Conservation (phyloP, 345 rosid genomes). For the Eutrema yunnanense region DNA sequence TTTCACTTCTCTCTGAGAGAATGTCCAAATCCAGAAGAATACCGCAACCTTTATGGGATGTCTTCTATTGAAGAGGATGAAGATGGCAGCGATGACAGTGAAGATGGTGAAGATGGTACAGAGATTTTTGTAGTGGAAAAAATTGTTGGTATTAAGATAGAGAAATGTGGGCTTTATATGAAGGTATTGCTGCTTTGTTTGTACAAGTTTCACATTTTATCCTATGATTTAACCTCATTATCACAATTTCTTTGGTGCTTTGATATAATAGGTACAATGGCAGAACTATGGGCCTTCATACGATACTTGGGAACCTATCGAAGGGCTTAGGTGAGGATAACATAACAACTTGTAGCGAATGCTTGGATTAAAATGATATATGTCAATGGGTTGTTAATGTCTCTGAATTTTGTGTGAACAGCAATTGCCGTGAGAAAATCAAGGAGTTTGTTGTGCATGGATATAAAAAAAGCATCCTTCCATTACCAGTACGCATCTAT, state of each 20-base stretch:
- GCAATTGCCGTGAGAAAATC: constrained; percentile 40
- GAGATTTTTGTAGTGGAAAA: constrained; percentile 55
- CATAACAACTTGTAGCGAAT: background rate
- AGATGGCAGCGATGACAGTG: constrained; percentile 26
- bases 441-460: constrained; percentile 49
- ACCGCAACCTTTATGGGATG: constrained; percentile 16
- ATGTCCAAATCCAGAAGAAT: constrained; percentile 17
- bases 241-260: background rate
- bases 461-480: constrained; percentile 40
- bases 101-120: constrained; percentile 22
- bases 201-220: background rate
- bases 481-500: constrained; percentile 49
- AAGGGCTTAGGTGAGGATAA: constrained; percentile 45
- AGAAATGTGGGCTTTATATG: constrained; percentile 36
- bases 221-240: background rate
- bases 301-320: constrained; percentile 67
- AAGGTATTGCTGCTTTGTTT: constrained; percentile 38
- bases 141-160: constrained; percentile 33
- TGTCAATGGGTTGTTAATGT: background rate
- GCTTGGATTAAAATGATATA: background rate
- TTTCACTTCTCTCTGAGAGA: constrained; percentile 34
- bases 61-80: constrained; percentile 17
- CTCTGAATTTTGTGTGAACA: constrained; percentile 15
- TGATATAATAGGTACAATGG: constrained; percentile 56
- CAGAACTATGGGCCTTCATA: constrained; percentile 43